These are phyloP conservation scores for Exidia glandulosa DNA, from an alignment of 768 basidiomycete species.

Conservation along the genomic window DNA sequence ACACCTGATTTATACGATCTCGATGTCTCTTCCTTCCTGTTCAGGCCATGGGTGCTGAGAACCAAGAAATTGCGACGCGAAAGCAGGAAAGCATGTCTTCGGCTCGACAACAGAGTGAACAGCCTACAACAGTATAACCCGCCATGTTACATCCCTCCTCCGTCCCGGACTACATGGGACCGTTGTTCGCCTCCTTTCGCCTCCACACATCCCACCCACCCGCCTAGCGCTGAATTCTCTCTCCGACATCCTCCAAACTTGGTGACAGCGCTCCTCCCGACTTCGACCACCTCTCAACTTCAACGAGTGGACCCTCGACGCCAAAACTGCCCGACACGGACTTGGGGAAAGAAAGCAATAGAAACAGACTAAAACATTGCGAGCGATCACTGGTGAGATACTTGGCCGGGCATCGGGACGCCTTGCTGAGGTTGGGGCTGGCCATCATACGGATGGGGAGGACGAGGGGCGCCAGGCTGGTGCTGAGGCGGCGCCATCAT, in stretches of 20 bases:
- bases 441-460: slow-evolving; percentile 65
- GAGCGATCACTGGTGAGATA: slow-evolving; percentile 1
- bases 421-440: slow-evolving; percentile 48
- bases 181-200: background rate
- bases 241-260: background rate
- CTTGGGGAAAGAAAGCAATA: background rate
- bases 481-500: slow-evolving; percentile 78
- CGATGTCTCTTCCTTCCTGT: too few species aligned
- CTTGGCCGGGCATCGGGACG: background rate
- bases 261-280: background rate
- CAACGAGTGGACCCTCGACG: background rate
- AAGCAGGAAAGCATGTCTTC: background rate
- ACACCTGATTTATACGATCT: background rate
- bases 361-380: background rate
- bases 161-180: background rate
- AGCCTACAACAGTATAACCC: background rate
- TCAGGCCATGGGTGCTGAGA: too few species aligned
- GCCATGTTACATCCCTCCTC: background rate
- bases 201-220: background rate
- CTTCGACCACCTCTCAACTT: background rate
- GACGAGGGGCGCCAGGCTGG: slow-evolving; percentile 42
- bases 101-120: background rate
- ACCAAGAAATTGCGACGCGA: background rate
- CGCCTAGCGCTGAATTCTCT: background rate
- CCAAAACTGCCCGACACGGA: slow-evolving; percentile 1